These are phyloP conservation scores for Pseudodiploospora longispora DNA, from an alignment of 2,329 filamentous ascomycete genomes.

Conservation along the genomic window DNA sequence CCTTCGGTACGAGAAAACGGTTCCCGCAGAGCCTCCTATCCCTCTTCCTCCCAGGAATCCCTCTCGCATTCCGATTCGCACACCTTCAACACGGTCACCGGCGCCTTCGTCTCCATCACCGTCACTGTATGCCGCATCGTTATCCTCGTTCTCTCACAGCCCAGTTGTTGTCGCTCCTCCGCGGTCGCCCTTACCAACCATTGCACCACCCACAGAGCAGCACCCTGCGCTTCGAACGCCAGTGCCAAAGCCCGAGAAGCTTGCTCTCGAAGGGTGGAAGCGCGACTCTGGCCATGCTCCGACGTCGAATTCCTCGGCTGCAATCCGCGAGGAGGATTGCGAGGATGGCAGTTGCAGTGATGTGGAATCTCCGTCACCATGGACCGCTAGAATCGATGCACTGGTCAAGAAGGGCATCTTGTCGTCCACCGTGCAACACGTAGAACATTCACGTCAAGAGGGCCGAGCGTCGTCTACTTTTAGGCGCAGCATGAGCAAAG, in stretches of 20 bases:
- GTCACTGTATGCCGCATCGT: slow-evolving; percentile 10
- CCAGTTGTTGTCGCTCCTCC: slow-evolving; percentile 24
- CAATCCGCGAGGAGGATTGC: slow-evolving; percentile 32
- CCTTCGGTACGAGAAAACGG: slow-evolving; percentile 54
- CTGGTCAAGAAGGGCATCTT: slow-evolving; percentile 1
- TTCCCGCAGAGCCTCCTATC: slow-evolving; percentile 49
- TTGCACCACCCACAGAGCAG: slow-evolving; percentile 41
- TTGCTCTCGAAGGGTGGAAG: slow-evolving; percentile 36
- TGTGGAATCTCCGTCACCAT: not conserved
- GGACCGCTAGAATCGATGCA: not conserved
- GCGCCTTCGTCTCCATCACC: slow-evolving; percentile 11
- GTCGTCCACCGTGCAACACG: slow-evolving; percentile 6
- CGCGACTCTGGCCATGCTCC: slow-evolving; percentile 48
- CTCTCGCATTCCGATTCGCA: slow-evolving; percentile 21
- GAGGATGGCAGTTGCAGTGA: slow-evolving; percentile 18
- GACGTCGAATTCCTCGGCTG: slow-evolving; percentile 23
- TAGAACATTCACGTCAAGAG: slow-evolving; percentile 5
- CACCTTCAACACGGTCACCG: slow-evolving; percentile 10
- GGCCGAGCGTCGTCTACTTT: slow-evolving; percentile 9
- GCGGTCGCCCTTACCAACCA: slow-evolving; percentile 17
- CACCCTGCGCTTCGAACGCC: slow-evolving; percentile 42
- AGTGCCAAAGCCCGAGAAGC: slow-evolving; percentile 11
- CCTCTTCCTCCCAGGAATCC: slow-evolving; percentile 39
- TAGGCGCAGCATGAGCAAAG: not conserved
- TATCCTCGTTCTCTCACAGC: slow-evolving; percentile 13